Conservation (phyloP, 768 basidiomycete genomes). For the Inosperma sp. region DNA sequence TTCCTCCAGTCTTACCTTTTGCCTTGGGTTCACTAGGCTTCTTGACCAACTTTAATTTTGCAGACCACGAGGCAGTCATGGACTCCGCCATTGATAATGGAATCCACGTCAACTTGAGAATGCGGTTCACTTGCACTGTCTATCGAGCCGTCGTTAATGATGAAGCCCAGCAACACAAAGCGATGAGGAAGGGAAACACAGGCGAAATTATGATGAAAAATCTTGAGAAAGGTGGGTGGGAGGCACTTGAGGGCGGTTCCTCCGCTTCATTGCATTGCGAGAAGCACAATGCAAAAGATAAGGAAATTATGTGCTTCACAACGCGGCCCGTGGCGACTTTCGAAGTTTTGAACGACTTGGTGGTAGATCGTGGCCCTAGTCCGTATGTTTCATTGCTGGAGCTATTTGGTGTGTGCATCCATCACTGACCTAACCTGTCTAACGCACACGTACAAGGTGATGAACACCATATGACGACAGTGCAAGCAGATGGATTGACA, state of each 20-base stretch:
- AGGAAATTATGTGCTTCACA: conserved; percentile 97
- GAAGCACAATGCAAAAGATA: conserved; percentile 66
- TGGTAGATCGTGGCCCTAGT: conserved; percentile 96
- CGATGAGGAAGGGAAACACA: conserved; percentile 88
- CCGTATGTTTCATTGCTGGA: conserved; percentile 96
- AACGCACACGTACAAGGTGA: conserved; percentile 61
- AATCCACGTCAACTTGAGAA: conserved; percentile 94
- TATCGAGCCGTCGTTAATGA: conserved; percentile 85
- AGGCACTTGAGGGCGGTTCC: conserved; percentile 85
- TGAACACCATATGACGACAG: conserved; percentile 98
- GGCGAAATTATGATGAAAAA: conserved; percentile 98
- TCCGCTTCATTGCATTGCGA: conserved; percentile 41
- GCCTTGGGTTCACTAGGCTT: conserved; percentile 97
- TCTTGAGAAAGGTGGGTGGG: conserved; percentile 89
- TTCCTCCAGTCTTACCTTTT: conserved; percentile 97
- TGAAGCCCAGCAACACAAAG: conserved; percentile 63
- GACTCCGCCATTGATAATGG: conserved; percentile 86
- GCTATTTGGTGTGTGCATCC: conserved; percentile 72
- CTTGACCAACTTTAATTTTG: conserved; percentile 94
- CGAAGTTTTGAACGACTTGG: conserved; percentile 93
- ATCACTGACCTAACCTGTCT: neutral
- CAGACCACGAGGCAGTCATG: conserved; percentile 79
- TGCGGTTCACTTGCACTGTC: conserved; percentile 99
- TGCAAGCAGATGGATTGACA: conserved; percentile 94
- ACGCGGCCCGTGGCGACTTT: conserved; percentile 94